Base-by-base conservation (phyloP, 2,329 filamentous ascomycete species). In the Xylaria sp. region DNA sequence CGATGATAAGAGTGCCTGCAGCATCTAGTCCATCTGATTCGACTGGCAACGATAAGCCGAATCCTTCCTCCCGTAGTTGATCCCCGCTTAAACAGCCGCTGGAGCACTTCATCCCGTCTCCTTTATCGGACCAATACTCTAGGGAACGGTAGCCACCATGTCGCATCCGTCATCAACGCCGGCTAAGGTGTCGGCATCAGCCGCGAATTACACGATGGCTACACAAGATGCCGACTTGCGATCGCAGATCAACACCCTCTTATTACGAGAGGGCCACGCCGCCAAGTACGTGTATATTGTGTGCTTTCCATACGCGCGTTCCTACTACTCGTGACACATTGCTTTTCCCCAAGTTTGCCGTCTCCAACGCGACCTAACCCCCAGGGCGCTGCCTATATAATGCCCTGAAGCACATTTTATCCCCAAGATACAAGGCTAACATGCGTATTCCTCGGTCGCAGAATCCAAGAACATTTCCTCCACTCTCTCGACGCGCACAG, bases 391-490 rank as follows among this genome's bases (percentile, higher is more conserved):
- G n/a, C 36, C 45, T 48, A n/a, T 61, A 12, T n/a, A 4, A 17
- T 2, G 30, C 27, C 1, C 17, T 14, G 19, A 9, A 34, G 17
- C 12, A 32, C 36, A 24, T n/a, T 39, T 24, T 58, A 39, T 21
- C 3, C 30, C 14, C 24, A 39, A 58, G 21, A 55, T 21, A 24
- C 12, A 17, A 55, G 19, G 51, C 59, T 70, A 55, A 69, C 39
- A 60, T 51, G 53, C 57, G 51, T 54, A 39, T 32, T 19, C 39
- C 56, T 14, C 47, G 11, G 9, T 36, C 14, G 12, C 75, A 90
- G 89, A 73, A 90, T 91, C 73, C 88, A 90, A 82, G 88, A 90
- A 65, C 81, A 84, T 51, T 85, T 91, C 75, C 85, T 90, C 50
- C 88, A 90, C 80, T 79, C 85, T 68, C 86, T 91, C 61, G 82